Base-by-base conservation (phyloP, 148 eudicot species). In the Fagopyrum esculentum region DNA sequence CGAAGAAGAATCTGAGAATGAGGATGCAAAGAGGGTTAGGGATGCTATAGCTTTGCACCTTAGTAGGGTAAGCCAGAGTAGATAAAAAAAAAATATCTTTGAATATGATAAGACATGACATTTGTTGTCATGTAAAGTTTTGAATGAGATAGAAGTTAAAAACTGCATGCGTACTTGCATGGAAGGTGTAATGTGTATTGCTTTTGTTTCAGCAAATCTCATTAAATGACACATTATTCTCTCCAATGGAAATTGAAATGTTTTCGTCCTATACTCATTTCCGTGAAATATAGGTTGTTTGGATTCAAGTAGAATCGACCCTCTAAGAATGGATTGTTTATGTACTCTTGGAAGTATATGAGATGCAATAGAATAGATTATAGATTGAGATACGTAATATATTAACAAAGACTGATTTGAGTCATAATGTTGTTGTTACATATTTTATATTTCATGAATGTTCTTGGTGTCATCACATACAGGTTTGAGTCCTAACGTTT, bases 31-130 rank as follows among this genome's bases (percentile, higher is more conserved):
- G 71, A 83, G 82, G 81, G 84, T 81, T 74, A 86, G 98, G 79
- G 83, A 87, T 75, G 88, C 81, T 26, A 86, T 94, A 79, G 93
- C 97, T 6, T 74, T 76, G 79, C 90, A 91, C 83, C 83, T 94
- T 70, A 75, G 80, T 79, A 81, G 83, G 85, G 89, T 91, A 60
- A 89, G 85, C 77, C 84, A 83, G 77, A 80, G 83, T 78, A 74
- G 45, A 73, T 88, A 80, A 81, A 51, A 55, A 55, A 26, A 11
- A 26, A 51, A 4, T 19, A 47, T 45, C n/a, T 43, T 70, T 45
- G 73, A 70, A 45, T 70, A 8, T 44, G 19, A 10, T 12, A 50
- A 56, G 47, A 74, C 15, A 3, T 44, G 30, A 45, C 17, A 49
- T 72, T 26, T 72, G 1, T 51, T 35, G 19, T n/a, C 30, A 17